Evolutionary conservation across 306 rosid genomes (phyloP).

Genomic region (Prosopis cineraria): DNA sequence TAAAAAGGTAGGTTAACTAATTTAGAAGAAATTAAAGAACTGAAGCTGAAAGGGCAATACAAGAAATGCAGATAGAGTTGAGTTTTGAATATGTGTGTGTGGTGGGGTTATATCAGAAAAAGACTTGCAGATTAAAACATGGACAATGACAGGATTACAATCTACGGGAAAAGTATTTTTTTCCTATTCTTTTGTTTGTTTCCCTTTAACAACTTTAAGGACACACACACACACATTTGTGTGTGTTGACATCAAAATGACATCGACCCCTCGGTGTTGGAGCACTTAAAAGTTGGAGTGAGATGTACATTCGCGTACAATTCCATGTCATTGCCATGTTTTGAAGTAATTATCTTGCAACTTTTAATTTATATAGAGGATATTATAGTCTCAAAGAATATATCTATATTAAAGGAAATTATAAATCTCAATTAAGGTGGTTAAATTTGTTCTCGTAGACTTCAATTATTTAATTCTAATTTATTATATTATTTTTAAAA

Average conservation of each 20-base stretch:
- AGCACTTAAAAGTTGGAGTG: constrained; percentile 33
- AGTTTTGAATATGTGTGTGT: not conserved
- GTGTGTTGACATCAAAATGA: constrained; percentile 30
- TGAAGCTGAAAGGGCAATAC: not conserved
- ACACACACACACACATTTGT: not conserved
- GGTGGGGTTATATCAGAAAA: constrained; percentile 34
- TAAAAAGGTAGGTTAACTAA: no score
- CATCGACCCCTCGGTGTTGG: constrained; percentile 19
- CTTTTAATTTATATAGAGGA: not conserved
- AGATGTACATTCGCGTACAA: constrained; percentile 31
- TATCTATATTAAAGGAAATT: no score
- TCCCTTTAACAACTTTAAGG: constrained; percentile 13
- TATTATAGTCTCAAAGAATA: no score
- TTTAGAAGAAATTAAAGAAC: no score
- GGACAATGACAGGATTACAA: constrained; percentile 3
- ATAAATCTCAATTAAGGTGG: not conserved
- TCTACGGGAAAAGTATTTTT: constrained; percentile 8
- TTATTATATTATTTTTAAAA: not conserved
- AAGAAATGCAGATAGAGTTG: not conserved
- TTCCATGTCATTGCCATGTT: constrained; percentile 42
- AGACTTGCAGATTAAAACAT: constrained; percentile 18
- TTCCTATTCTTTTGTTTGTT: not conserved
- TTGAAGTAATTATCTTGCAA: constrained; percentile 37
- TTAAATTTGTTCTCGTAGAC: not conserved
- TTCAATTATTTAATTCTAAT: not conserved